These are phyloP conservation scores for Cudoniella acicularis DNA, from an alignment of 495 filamentous ascomycete species.

Conservation along the genomic window DNA sequence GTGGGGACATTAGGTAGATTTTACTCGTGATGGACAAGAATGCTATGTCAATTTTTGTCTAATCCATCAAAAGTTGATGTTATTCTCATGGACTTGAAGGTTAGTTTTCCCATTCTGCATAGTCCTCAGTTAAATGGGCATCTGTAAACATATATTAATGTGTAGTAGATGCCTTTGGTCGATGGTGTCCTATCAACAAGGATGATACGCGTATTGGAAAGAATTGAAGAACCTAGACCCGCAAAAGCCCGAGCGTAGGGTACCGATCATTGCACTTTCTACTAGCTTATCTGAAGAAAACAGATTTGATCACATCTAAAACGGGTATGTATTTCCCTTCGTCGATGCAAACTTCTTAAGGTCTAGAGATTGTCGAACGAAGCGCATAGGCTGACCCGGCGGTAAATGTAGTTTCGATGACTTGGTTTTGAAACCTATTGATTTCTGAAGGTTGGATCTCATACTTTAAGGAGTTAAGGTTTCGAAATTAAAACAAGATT, in stretches of 20 bases:
- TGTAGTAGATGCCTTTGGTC: conserved; percentile 72
- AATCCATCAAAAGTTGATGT: background rate
- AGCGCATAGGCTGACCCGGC: background rate
- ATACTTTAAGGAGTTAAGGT: background rate
- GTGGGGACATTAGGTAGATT: too few species aligned
- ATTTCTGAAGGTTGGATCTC: conserved; percentile 58
- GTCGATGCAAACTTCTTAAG: background rate
- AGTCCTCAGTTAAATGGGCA: background rate
- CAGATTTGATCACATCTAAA: conserved; percentile 61
- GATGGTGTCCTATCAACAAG: conserved; percentile 76
- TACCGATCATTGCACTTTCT: conserved; percentile 87
- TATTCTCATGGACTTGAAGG: background rate
- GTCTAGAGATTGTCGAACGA: too few species aligned
- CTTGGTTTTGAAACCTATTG: conserved; percentile 76
- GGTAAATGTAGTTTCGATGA: conserved; percentile 69
- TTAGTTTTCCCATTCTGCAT: background rate
- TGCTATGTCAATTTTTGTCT: too few species aligned
- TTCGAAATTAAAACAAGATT: background rate
- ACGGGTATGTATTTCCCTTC: background rate
- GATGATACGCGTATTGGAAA: conserved; percentile 72
- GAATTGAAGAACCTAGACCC: conserved; percentile 28
- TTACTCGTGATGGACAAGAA: too few species aligned
- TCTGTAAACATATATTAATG: conserved; percentile 26
- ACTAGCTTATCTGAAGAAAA: conserved; percentile 74
- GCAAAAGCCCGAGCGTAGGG: conserved; percentile 45